Percentiles rank a stretch among this genome's conserved stretches.
phyloP scores from a whole-genome alignment of 2,329 filamentous ascomycete species.

The Xylaria hypoxylon region DNA sequence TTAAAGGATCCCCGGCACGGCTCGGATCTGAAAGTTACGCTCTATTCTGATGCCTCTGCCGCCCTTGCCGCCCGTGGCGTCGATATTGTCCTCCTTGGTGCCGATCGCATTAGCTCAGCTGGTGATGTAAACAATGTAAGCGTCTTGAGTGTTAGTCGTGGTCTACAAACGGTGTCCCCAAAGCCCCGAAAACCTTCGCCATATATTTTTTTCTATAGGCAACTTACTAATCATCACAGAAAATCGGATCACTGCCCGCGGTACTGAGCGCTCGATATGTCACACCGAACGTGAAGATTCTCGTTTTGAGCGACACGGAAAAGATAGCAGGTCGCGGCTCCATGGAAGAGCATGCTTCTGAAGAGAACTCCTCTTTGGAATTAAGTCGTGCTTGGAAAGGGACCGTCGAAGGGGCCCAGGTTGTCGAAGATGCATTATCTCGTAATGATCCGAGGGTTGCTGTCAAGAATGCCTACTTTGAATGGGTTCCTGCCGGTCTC shows the following conservation, averaged over 20 bases:
- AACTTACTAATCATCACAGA: constrained; percentile 50
- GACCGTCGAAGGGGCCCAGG: constrained; percentile 42
- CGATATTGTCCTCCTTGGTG: constrained; percentile 71
- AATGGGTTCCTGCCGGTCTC: constrained; percentile 66
- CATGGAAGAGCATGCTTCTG: constrained; percentile 58
- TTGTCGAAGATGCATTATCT: constrained; percentile 32
- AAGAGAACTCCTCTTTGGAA: constrained; percentile 66
- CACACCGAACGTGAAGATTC: constrained; percentile 59
- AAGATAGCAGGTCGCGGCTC: constrained; percentile 66
- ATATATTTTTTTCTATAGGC: background rate
- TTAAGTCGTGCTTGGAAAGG: constrained; percentile 61
- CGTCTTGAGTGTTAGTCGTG: background rate
- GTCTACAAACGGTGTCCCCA: background rate
- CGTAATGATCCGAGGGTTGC: constrained; percentile 43
- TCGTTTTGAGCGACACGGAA: constrained; percentile 69
- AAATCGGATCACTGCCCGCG: constrained; percentile 71
- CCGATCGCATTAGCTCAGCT: constrained; percentile 68
- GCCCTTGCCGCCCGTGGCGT: constrained; percentile 64
- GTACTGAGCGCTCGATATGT: constrained; percentile 65
- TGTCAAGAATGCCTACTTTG: constrained; percentile 67
- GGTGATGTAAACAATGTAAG: constrained; percentile 70
- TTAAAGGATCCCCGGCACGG: constrained; percentile 36
- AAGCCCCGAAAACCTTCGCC: background rate
- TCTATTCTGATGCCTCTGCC: constrained; percentile 71
- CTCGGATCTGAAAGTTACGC: constrained; percentile 52